A percentile compares a stretch with the other conserved stretches of the same genome.
Conservation (phyloP, 176 grass and related monocot genomes). For the Cenchrus purpureus region DNA sequence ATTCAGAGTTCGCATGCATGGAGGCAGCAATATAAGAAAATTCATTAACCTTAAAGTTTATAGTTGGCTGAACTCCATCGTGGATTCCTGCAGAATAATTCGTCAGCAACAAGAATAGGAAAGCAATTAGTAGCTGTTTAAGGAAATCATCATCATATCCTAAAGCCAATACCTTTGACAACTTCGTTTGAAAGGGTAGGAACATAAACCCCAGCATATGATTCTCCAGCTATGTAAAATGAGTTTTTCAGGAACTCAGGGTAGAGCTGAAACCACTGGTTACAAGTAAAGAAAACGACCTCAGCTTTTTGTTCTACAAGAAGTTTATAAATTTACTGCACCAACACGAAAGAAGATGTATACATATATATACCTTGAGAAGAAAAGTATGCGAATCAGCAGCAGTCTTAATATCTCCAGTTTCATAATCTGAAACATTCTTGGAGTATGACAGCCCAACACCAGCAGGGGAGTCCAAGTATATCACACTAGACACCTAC, state of each 20-base stretch:
- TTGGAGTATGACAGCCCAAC: slow-evolving; percentile 85
- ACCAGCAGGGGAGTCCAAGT: slow-evolving; percentile 95
- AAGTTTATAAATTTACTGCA: background rate
- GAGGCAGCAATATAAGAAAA: background rate
- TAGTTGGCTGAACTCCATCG: slow-evolving; percentile 55
- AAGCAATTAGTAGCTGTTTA: background rate
- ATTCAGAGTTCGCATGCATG: background rate
- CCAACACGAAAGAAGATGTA: background rate
- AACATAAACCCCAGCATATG: slow-evolving; percentile 95
- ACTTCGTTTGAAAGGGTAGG: slow-evolving; percentile 90
- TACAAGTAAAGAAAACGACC: background rate
- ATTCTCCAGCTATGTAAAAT: slow-evolving; percentile 91
- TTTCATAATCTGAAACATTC: slow-evolving; percentile 69
- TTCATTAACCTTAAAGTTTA: slow-evolving; percentile 84
- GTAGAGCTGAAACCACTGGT: slow-evolving; percentile 90
- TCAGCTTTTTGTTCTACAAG: slow-evolving; percentile 20
- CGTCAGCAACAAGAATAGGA: background rate
- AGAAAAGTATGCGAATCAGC: slow-evolving; percentile 93
- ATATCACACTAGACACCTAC: slow-evolving; percentile 91
- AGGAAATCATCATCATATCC: background rate
- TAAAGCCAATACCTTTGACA: slow-evolving; percentile 63
- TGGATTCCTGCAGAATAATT: slow-evolving; percentile 66
- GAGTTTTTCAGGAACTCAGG: slow-evolving; percentile 79
- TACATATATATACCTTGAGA: slow-evolving; percentile 69
- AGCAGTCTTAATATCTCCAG: slow-evolving; percentile 88